Percentiles rank a stretch among this genome's conserved stretches.
These are phyloP conservation scores for Cercophora samala DNA, from an alignment of 495 filamentous ascomycete genomes.

Conservation along the genomic window DNA sequence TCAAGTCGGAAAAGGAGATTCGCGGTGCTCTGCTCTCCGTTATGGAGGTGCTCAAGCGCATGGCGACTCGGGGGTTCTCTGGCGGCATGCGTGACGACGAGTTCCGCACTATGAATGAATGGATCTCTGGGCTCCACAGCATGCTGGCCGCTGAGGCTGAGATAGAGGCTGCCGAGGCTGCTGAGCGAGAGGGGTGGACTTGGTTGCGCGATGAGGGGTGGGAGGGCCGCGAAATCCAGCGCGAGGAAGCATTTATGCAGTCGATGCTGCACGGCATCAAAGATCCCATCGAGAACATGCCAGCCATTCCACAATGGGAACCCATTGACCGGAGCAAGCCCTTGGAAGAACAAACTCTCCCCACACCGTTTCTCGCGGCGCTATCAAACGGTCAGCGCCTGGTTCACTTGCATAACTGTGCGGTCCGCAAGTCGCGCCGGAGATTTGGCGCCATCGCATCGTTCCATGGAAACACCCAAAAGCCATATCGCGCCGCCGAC, in stretches of 20 bases:
- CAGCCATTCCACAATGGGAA: constrained; percentile 66
- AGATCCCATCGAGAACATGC: constrained; percentile 32
- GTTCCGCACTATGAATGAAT: constrained; percentile 62
- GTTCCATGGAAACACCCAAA: constrained; percentile 84
- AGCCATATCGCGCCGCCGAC: constrained; percentile 90
- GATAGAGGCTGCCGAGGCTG: constrained; percentile 67
- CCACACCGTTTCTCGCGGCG: constrained; percentile 70
- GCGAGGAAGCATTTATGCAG: constrained; percentile 79
- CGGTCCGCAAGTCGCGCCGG: constrained; percentile 76
- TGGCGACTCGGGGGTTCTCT: constrained; percentile 85
- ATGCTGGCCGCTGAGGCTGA: constrained; percentile 72
- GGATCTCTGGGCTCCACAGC: constrained; percentile 71
- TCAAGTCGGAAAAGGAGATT: constrained; percentile 79
- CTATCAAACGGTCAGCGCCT: constrained; percentile 77
- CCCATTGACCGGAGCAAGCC: constrained; percentile 45
- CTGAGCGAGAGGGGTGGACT: constrained; percentile 67
- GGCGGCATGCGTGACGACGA: constrained; percentile 76
- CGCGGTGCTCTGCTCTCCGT: constrained; percentile 75
- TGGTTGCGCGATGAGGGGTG: constrained; percentile 77
- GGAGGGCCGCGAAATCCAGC: constrained; percentile 69
- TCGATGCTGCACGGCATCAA: constrained; percentile 50
- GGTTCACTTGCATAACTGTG: constrained; percentile 82
- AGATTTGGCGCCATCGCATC: constrained; percentile 87
- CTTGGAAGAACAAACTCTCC: constrained; percentile 40
- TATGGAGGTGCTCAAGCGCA: constrained; percentile 83